Conservation (phyloP, 768 basidiomycete species). For the Guyanaporus albipodus region DNA sequence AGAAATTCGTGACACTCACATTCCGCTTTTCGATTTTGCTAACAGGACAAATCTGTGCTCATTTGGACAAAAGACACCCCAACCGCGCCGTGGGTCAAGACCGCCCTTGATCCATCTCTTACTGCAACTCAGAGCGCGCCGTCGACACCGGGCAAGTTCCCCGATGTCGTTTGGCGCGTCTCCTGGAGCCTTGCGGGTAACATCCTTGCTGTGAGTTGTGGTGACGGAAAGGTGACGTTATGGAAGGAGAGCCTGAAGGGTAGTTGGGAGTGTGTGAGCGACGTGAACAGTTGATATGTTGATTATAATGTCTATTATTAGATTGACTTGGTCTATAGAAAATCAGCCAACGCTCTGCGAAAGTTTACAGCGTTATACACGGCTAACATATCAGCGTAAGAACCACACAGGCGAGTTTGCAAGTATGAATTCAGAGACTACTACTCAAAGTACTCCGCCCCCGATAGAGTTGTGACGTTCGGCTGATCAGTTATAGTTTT, state of each 20-base stretch:
- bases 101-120: constrained; percentile 68
- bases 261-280: constrained; percentile 95
- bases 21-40: not conserved
- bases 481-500: no score
- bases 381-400: no score
- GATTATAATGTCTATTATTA: no score
- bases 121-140: constrained; percentile 42
- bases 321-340: no score
- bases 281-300: constrained; percentile 88
- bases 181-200: constrained; percentile 98
- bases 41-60: constrained; percentile 75
- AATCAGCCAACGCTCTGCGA: no score
- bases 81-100: constrained; percentile 73
- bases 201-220: constrained; percentile 92
- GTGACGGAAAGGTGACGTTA: constrained; percentile 94
- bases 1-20: not conserved
- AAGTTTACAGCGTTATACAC: no score
- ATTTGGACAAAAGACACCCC: constrained; percentile 89
- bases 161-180: constrained; percentile 98
- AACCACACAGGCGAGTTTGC: no score
- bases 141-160: constrained; percentile 72
- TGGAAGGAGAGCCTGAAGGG: constrained; percentile 98
- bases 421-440: no score
- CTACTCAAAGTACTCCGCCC: no score
- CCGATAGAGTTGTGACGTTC: no score